phyloP scores from a whole-genome alignment of 2,329 filamentous ascomycete species.

The Diaporthe ampelina region DNA sequence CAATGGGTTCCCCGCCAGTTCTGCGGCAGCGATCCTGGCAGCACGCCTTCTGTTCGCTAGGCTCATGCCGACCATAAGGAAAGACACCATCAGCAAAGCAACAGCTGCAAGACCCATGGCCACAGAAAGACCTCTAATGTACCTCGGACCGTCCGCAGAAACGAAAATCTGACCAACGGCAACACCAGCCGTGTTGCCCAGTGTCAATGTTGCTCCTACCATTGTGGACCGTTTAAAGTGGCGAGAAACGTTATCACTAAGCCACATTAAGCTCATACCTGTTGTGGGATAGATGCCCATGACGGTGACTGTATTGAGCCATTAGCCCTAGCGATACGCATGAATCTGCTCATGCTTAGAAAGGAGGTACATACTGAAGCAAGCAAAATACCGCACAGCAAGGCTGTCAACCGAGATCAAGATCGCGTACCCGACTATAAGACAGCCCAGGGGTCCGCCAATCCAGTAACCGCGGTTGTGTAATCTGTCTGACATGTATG shows the following conservation, averaged over 20 bases:
- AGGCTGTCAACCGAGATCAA: slow-evolving; percentile 48
- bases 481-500: slow-evolving; percentile 47
- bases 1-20: slow-evolving; percentile 44
- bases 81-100: slow-evolving; percentile 46
- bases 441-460: slow-evolving; percentile 45
- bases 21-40: slow-evolving; percentile 44
- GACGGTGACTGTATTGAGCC: slow-evolving; percentile 41
- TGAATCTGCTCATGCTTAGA: neutral
- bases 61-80: slow-evolving; percentile 47
- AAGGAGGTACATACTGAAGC: slow-evolving; percentile 42
- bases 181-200: slow-evolving; percentile 63
- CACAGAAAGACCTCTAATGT: slow-evolving; percentile 49
- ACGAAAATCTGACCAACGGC: slow-evolving; percentile 62
- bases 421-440: slow-evolving; percentile 50
- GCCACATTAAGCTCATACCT: slow-evolving; percentile 59
- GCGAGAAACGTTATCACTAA: slow-evolving; percentile 61
- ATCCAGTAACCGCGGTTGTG: slow-evolving; percentile 48
- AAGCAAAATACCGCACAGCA: slow-evolving; percentile 47
- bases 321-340: neutral
- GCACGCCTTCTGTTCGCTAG: slow-evolving; percentile 49
- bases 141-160: slow-evolving; percentile 47
- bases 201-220: slow-evolving; percentile 60
- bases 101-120: slow-evolving; percentile 48
- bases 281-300: slow-evolving; percentile 49
- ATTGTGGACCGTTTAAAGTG: slow-evolving; percentile 63